These are phyloP conservation scores for Letharia columbiana DNA, from an alignment of 495 filamentous ascomycete genomes.

Conservation along the genomic window DNA sequence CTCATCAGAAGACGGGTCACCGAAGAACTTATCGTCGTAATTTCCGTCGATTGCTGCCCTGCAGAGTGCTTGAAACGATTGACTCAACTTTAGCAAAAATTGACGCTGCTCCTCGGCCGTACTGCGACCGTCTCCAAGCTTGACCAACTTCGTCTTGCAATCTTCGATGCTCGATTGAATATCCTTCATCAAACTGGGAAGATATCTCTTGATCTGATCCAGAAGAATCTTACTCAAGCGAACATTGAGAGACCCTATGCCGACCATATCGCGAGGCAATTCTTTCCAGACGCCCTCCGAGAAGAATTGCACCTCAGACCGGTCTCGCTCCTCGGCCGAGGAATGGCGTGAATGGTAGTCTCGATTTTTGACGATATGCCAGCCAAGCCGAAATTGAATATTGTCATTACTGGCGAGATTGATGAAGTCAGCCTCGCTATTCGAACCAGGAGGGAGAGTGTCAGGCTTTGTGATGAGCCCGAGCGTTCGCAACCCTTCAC, in stretches of 20 bases:
- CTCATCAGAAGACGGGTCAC: conserved; percentile 31
- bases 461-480: conserved; percentile 22
- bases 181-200: conserved; percentile 51
- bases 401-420: conserved; percentile 35
- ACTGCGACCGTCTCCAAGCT: conserved; percentile 43
- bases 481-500: conserved; percentile 45
- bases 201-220: conserved; percentile 44
- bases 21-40: conserved; percentile 51
- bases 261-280: conserved; percentile 33
- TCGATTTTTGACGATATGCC: conserved; percentile 42
- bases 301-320: conserved; percentile 31
- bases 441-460: conserved; percentile 29
- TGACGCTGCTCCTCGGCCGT: conserved; percentile 42
- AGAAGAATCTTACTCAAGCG: conserved; percentile 51
- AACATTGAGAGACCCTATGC: conserved; percentile 42
- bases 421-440: conserved; percentile 31
- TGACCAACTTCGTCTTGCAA: conserved; percentile 31
- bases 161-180: conserved; percentile 37
- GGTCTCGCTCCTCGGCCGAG: conserved; percentile 25
- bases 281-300: conserved; percentile 40
- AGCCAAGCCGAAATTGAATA: conserved; percentile 35
- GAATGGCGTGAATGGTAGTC: conserved; percentile 32
- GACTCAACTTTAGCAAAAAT: conserved; percentile 46
- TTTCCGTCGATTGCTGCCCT: conserved; percentile 46
- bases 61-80: conserved; percentile 41